Base-by-base conservation (phyloP, 2,329 filamentous ascomycete genomes). In the Epicoccum nigrum region DNA sequence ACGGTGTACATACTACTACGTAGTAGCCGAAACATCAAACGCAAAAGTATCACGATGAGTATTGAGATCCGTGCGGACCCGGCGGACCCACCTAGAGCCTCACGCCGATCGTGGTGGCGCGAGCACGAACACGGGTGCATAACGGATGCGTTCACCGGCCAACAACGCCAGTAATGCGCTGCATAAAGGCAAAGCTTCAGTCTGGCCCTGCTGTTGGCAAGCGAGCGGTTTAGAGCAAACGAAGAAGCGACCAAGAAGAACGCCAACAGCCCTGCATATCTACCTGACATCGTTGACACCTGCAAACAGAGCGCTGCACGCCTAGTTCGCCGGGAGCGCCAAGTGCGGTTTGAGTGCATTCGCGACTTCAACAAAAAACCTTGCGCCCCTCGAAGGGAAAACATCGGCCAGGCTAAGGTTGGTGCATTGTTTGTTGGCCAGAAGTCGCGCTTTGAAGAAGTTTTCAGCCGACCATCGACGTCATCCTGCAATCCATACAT, bases 21-120 rank as follows among this genome's bases (percentile, higher is more conserved):
- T 30, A 7, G n/a, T 27, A n/a, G n/a, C 23, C 31, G 21, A 21
- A 12, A 31, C 20, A 17, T n/a, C 19, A 8, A 34, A 51, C 25
- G 28, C 37, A 41, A 21, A 32, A 33, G 37, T 45, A 32, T 51
- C 43, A 52, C 38, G 37, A 27, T 33, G 32, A 21, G 19, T 46
- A 34, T 33, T 20, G 25, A 42, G 43, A 43, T 52, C 43, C 17
- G 49, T 52, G 43, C 43, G 23, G 25, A 16, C 35, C 41, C 47
- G 16, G 23, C 25, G 19, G 49, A 42, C 43, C 49, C 49, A 52
- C 49, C 49, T 33, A 43, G 43, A 46, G 49, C 49, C 49, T 52
- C 49, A 52, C 17, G 49, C 37, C 49, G 49, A 52, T 52, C 49
- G 37, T 15, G 32, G 49, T 52, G 49, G 49, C 49, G 49, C 43